These are phyloP conservation scores for Selaginella moellendorffii DNA, from an alignment of 75 land plant species.

Conservation along the genomic window DNA sequence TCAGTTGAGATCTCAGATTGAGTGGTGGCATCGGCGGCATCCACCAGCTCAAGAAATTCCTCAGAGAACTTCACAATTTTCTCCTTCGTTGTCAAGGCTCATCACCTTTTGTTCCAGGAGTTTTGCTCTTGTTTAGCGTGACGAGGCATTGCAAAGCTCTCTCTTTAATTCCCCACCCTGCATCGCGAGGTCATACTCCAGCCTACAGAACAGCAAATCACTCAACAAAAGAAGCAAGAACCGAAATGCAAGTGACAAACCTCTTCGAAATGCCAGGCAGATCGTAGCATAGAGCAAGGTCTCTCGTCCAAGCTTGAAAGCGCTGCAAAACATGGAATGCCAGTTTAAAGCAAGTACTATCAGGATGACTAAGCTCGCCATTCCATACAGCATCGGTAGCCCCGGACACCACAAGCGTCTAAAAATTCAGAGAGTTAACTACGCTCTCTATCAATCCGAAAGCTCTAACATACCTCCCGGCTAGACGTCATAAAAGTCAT, in stretches of 20 bases:
- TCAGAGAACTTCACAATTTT: slow-evolving; percentile 75
- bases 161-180: slow-evolving; percentile 89
- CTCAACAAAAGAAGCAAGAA: background rate
- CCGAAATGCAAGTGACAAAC: slow-evolving; percentile 16
- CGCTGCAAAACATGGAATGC: slow-evolving; percentile 37
- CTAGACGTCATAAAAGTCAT: slow-evolving; percentile 84
- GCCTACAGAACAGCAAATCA: slow-evolving; percentile 24
- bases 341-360: background rate
- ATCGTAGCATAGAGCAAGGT: slow-evolving; percentile 93
- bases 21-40: slow-evolving; percentile 99
- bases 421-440: background rate
- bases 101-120: slow-evolving; percentile 64
- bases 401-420: slow-evolving; percentile 91
- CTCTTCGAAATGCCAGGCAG: slow-evolving; percentile 98
- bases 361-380: slow-evolving; percentile 31
- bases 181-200: slow-evolving; percentile 95
- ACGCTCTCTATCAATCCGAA: background rate
- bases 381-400: slow-evolving; percentile 92
- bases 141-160: slow-evolving; percentile 88
- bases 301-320: slow-evolving; percentile 85
- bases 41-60: slow-evolving; percentile 86
- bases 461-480: slow-evolving; percentile 55
- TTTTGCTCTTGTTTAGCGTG: slow-evolving; percentile 84
- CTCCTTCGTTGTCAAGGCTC: slow-evolving; percentile 53
- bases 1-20: slow-evolving; percentile 84